Percentiles rank a stretch among this genome's conserved stretches.
phyloP scores from a whole-genome alignment of 2,329 filamentous ascomycete genomes.

The Penicillium olsonii region DNA sequence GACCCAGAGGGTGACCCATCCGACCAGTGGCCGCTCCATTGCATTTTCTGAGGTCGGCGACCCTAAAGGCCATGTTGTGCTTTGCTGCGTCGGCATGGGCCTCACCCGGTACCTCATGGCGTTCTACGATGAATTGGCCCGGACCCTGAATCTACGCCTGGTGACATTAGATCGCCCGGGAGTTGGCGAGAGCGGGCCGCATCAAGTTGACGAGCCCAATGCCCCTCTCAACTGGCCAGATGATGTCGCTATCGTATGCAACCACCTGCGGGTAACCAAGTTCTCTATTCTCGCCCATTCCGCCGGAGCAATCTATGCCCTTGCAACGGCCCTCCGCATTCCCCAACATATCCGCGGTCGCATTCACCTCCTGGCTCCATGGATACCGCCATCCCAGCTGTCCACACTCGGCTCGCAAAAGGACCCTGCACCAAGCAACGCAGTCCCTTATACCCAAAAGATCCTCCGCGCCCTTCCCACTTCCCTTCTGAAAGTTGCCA shows the following conservation, averaged over 20 bases:
- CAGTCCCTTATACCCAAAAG: conserved; percentile 86
- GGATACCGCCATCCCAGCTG: conserved; percentile 93
- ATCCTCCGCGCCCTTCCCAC: conserved; percentile 88
- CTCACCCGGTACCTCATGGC: conserved; percentile 93
- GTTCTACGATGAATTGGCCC: conserved; percentile 93
- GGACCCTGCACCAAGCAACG: conserved; percentile 75
- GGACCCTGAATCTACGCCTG: conserved; percentile 81
- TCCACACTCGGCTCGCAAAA: conserved; percentile 74
- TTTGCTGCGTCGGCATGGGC: conserved; percentile 98
- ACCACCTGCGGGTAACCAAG: conserved; percentile 86
- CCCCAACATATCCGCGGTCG: conserved; percentile 92
- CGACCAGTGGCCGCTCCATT: conserved; percentile 81
- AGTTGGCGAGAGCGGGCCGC: conserved; percentile 86
- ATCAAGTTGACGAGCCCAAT: conserved; percentile 71
- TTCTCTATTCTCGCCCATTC: conserved; percentile 97
- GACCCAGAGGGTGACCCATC: conserved; percentile 84
- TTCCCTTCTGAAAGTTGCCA: conserved; percentile 88
- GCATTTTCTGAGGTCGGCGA: conserved; percentile 97
- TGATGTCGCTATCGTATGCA: conserved; percentile 92
- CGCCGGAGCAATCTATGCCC: conserved; percentile 94
- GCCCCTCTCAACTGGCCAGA: conserved; percentile 88
- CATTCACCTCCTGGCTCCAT: conserved; percentile 86
- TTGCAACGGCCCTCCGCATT: conserved; percentile 92
- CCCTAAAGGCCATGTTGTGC: conserved; percentile 84
- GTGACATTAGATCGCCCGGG: conserved; percentile 94